phyloP scores from a whole-genome alignment of 306 rosid species.

The Alnus glutinosa region DNA sequence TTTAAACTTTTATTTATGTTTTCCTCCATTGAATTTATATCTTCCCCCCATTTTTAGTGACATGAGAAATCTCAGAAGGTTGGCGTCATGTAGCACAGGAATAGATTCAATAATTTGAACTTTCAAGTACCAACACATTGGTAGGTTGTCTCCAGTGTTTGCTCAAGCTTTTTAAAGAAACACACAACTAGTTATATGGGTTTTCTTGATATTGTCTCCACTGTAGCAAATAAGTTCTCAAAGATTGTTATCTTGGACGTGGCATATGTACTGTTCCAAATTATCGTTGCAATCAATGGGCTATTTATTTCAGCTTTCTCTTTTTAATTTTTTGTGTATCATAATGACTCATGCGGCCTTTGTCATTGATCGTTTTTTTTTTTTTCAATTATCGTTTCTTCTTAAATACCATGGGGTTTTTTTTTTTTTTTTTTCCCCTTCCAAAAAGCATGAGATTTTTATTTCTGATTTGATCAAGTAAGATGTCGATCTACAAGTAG shows the following conservation, averaged over 20 bases:
- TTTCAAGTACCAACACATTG: constrained; percentile 47
- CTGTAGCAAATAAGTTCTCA: constrained; percentile 48
- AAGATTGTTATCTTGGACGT: constrained; percentile 35
- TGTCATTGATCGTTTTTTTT: neutral
- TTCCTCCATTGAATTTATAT: constrained; percentile 47
- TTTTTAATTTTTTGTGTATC: neutral
- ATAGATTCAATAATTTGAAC: constrained; percentile 66
- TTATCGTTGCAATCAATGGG: constrained; percentile 21
- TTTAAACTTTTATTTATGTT: constrained; percentile 40
- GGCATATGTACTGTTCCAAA: constrained; percentile 32
- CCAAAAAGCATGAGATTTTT: neutral
- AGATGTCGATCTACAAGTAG: too few species aligned
- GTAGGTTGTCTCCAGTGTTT: constrained; percentile 50
- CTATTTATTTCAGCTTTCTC: constrained; percentile 1
- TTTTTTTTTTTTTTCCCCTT: too few species aligned
- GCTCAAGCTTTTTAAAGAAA: constrained; percentile 45
- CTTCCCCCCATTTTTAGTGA: constrained; percentile 60
- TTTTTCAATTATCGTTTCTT: neutral
- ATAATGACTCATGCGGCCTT: neutral
- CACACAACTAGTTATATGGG: constrained; percentile 51
- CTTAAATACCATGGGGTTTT: neutral
- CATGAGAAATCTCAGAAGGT: constrained; percentile 50
- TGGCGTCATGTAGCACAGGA: constrained; percentile 65
- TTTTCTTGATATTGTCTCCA: constrained; percentile 40
- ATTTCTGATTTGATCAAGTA: neutral